Conservation (phyloP, 306 rosid species). For the Hippophae tibetana region DNA sequence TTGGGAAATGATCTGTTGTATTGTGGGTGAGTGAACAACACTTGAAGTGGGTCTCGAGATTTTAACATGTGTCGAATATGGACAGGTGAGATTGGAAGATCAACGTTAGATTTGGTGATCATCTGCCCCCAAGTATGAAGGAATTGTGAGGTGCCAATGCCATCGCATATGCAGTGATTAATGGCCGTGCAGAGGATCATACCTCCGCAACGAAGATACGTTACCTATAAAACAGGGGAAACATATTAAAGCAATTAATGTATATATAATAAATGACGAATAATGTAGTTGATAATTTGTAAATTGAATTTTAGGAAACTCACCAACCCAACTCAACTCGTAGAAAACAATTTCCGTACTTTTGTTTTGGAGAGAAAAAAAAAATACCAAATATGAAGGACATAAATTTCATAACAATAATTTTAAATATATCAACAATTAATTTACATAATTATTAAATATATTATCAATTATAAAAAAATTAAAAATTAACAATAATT, state of each 20-base stretch:
- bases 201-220: slow-evolving; percentile 64
- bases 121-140: slow-evolving; percentile 69
- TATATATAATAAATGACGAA: too few relatives aligned
- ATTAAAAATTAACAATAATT: too few relatives aligned
- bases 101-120: slow-evolving; percentile 11
- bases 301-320: too few relatives aligned
- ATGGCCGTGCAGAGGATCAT: slow-evolving; percentile 76
- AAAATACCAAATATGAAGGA: too few relatives aligned
- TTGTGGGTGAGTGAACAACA: slow-evolving; percentile 28
- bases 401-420: too few relatives aligned
- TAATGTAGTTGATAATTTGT: too few relatives aligned
- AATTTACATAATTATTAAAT: too few relatives aligned
- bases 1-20: slow-evolving; percentile 26
- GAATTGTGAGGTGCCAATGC: slow-evolving; percentile 74
- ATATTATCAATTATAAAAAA: too few relatives aligned
- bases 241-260: neutral
- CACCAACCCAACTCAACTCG: too few relatives aligned
- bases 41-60: slow-evolving; percentile 34
- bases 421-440: too few relatives aligned
- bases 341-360: too few relatives aligned
- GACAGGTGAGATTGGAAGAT: slow-evolving; percentile 32
- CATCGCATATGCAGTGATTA: slow-evolving; percentile 75
- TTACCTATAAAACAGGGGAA: slow-evolving; percentile 29
- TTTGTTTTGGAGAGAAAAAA: too few relatives aligned
- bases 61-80: slow-evolving; percentile 52